phyloP scores from a whole-genome alignment of 2,329 filamentous ascomycete genomes.

The Fonsecaea pugnacius region DNA sequence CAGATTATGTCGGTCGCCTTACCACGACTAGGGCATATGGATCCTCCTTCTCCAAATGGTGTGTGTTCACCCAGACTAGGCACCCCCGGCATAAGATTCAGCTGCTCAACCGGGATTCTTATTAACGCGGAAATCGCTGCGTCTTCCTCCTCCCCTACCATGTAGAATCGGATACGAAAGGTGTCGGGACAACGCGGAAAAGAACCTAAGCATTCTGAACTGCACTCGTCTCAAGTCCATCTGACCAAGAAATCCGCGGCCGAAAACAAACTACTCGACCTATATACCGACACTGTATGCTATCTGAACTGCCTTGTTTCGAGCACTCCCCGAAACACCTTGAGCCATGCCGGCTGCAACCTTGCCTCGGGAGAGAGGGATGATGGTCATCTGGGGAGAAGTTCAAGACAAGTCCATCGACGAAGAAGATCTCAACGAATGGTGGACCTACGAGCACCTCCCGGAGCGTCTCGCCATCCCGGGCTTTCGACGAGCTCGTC shows the following conservation, averaged over 20 bases:
- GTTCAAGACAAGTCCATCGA: conserved; percentile 15
- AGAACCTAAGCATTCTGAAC: neutral
- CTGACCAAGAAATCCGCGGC: neutral
- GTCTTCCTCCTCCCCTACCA: conserved; percentile 14
- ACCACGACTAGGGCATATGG: neutral
- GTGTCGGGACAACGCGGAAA: neutral
- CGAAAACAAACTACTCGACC: conserved; percentile 1
- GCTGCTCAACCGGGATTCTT: conserved; percentile 10
- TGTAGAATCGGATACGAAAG: neutral
- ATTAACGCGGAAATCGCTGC: conserved; percentile 3
- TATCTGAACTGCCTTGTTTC: conserved; percentile 7
- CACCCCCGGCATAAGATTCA: conserved; percentile 16
- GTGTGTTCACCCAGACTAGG: neutral
- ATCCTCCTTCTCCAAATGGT: neutral
- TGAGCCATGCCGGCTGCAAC: conserved; percentile 16
- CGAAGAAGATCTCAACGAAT: conserved; percentile 23
- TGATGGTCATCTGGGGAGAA: conserved; percentile 21
- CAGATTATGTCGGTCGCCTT: neutral
- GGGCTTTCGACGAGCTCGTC: conserved; percentile 21
- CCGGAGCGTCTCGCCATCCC: conserved; percentile 23
- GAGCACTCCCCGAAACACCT: conserved; percentile 14
- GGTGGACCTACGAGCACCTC: conserved; percentile 27
- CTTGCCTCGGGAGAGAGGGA: conserved; percentile 18
- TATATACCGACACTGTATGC: neutral
- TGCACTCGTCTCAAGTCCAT: neutral